Conservation (phyloP, 441 rosid genomes). For the Croton laevigatus region DNA sequence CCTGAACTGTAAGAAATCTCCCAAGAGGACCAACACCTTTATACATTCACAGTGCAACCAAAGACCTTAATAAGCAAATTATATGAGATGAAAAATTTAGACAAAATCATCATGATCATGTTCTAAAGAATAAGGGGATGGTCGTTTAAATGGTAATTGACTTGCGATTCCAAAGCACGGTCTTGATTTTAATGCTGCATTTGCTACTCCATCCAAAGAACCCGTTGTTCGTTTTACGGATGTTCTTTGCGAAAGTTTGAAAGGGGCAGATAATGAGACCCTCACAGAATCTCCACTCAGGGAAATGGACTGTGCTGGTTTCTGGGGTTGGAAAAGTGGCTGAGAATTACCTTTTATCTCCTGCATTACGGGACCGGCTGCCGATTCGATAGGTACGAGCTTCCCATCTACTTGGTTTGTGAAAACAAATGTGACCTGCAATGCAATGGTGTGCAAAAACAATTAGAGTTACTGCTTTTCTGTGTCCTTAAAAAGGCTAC, state of each 20-base stretch:
- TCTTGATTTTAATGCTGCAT: conserved; percentile 24
- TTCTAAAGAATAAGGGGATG: conserved; percentile 25
- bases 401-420: conserved; percentile 94
- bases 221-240: conserved; percentile 33
- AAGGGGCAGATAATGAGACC: conserved; percentile 29
- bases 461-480: not conserved
- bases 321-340: conserved; percentile 34
- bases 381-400: conserved; percentile 75
- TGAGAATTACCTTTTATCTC: conserved; percentile 30
- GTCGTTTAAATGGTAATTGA: conserved; percentile 46
- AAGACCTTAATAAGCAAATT: conserved; percentile 2
- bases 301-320: conserved; percentile 36
- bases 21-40: not conserved
- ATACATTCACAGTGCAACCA: not conserved
- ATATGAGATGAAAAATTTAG: conserved; percentile 16
- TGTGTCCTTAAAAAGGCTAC: not conserved
- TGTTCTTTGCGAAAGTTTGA: conserved; percentile 26
- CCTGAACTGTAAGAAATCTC: not conserved
- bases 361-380: conserved; percentile 32
- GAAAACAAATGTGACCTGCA: conserved; percentile 86
- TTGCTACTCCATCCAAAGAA: conserved; percentile 26
- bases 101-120: conserved; percentile 37
- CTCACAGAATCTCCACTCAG: conserved; percentile 23
- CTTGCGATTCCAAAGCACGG: conserved; percentile 32
- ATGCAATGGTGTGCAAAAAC: conserved; percentile 30